Evolutionary conservation across 805 yeast species (phyloP), one percentile per base, ranked within the genome.

Genomic region (Barnettozyma salicaria): DNA sequence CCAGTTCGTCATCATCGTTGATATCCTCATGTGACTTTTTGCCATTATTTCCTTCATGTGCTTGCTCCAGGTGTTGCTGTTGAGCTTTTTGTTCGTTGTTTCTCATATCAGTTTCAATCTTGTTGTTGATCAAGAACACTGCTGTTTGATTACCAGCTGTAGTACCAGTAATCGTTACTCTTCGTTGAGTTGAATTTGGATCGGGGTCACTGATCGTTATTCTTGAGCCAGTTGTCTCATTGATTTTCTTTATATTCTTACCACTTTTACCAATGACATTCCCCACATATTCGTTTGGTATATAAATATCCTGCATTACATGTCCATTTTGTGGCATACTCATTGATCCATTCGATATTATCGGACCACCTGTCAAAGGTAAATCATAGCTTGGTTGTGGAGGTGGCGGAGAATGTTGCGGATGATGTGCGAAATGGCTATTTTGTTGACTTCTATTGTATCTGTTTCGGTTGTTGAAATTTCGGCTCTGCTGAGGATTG

Each of bases 211-310:
- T 84, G 37, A 87, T 81, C 45, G 76, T 74, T 19, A 87, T 84
- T 40, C 80, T 78, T 31, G 86, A 74, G 22, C 94, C 90, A 16
- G 90, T 76, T 20, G 75, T 67, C 41, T 78, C 79, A 44, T 90
- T 72, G 34, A 87, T 78, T 44, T 82, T 86, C 51, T 78, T 81
- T 41, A 87, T 80, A 48, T 80, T 82, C 50, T 81, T 76, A 14
- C 96, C 96, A 22, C 87, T 86, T 59, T 78, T 84, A 1, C 96
- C 96, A 42, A 87, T 87, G 19, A 87, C 79, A 27, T 84, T 74
- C 1, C 96, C 96, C 27, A 87, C 88, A 58, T 72, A 80, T 25
- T 75, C 74, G 53, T 80, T 79, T 18, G 94, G 88, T 30, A 87
- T 86, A 47, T 64, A 79, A 4, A 86, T 67, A 42, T 81, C 89